Conservation (phyloP, 441 rosid genomes). For the Theobroma grandiflorum region DNA sequence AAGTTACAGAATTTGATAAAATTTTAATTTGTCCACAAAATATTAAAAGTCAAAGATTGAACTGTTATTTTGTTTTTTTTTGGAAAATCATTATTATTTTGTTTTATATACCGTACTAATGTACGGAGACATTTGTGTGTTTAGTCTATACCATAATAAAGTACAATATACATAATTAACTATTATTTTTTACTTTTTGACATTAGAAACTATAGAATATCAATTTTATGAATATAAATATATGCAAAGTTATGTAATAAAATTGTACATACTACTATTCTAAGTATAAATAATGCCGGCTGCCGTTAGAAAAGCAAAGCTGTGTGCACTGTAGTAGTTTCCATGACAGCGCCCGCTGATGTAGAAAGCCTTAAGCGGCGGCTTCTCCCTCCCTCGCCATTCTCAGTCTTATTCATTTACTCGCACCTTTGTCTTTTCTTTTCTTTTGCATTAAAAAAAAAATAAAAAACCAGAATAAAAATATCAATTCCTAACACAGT, state of each 20-base stretch:
- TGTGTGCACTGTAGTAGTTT: constrained; percentile 1
- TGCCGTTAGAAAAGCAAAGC: constrained; percentile 7
- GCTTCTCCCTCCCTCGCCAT: not conserved
- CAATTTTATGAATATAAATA: too few species aligned
- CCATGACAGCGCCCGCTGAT: not conserved
- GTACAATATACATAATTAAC: too few species aligned
- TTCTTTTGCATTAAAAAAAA: not conserved
- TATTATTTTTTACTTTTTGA: too few species aligned
- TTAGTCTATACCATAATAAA: too few species aligned
- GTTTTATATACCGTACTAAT: too few species aligned
- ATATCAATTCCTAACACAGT: too few species aligned
- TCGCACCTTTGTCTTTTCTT: not conserved
- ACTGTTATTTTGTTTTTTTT: not conserved
- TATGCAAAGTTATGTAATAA: too few species aligned
- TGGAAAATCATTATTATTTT: too few species aligned
- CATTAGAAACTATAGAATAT: too few species aligned
- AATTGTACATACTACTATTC: too few species aligned
- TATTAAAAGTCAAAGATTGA: not conserved
- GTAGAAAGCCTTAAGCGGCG: not conserved
- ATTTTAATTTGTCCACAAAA: not conserved
- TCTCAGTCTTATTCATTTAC: not conserved
- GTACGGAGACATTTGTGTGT: not conserved
- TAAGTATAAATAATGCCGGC: not conserved
- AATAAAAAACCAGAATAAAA: not conserved
- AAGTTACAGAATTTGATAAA: not conserved